phyloP scores from a whole-genome alignment of 371 early-diverging fungal species.

The Lichtheimia hyalospora region DNA sequence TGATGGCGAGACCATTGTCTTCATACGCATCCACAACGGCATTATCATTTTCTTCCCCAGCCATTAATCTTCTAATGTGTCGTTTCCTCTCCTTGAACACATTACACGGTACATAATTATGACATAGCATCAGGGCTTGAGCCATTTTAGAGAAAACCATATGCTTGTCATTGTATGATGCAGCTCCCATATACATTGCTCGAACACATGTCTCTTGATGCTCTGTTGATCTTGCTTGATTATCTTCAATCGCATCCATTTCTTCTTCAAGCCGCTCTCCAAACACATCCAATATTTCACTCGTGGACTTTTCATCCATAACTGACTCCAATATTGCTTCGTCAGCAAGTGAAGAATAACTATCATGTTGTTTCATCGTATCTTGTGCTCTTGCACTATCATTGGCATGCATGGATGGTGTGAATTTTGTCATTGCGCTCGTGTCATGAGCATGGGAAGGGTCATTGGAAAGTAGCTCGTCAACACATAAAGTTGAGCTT shows the following conservation, averaged over 20 bases:
- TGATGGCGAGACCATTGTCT: slow-evolving; percentile 19
- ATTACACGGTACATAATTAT: background rate
- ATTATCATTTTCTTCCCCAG: background rate
- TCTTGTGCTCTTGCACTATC: too few species aligned
- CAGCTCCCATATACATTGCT: background rate
- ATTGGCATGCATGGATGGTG: too few species aligned
- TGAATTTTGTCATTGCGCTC: too few species aligned
- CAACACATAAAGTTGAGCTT: too few species aligned
- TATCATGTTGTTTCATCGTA: too few species aligned
- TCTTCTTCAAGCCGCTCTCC: background rate
- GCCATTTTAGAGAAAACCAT: background rate
- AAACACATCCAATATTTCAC: background rate
- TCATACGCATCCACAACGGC: slow-evolving; percentile 19
- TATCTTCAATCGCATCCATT: background rate
- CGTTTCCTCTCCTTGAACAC: background rate
- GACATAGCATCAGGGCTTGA: background rate
- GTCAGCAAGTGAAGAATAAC: too few species aligned
- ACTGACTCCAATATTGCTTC: too few species aligned
- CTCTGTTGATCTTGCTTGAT: background rate
- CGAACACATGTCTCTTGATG: background rate
- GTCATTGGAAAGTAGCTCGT: too few species aligned
- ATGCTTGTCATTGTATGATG: background rate
- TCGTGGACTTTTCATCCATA: background rate
- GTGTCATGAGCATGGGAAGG: too few species aligned
- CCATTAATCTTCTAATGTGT: background rate